Conservation (phyloP, 257 asterid species). For the Vinca minor region DNA sequence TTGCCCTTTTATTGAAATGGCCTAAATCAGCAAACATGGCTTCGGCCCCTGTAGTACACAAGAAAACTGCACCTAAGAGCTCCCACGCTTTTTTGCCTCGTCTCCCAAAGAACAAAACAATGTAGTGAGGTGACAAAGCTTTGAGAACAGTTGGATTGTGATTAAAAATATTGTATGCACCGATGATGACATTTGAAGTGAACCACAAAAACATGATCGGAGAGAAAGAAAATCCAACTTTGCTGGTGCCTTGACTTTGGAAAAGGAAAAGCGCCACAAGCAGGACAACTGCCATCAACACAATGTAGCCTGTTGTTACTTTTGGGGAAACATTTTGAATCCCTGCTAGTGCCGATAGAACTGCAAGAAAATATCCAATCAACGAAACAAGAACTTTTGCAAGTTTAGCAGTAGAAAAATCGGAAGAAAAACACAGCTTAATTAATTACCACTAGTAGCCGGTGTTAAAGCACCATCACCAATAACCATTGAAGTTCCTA, state of each 20-base stretch:
- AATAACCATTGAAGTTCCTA: slow-evolving; percentile 87
- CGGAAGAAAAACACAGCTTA: too few species aligned
- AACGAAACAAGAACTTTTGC: neutral
- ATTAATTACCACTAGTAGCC: slow-evolving; percentile 70
- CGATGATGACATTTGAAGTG: slow-evolving; percentile 12
- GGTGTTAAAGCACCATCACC: slow-evolving; percentile 85
- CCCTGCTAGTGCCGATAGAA: slow-evolving; percentile 24
- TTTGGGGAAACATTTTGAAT: slow-evolving; percentile 14
- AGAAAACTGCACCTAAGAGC: slow-evolving; percentile 24
- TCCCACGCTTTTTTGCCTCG: slow-evolving; percentile 17
- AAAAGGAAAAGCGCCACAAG: slow-evolving; percentile 16
- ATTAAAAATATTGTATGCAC: slow-evolving; percentile 17
- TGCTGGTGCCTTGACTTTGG: slow-evolving; percentile 28
- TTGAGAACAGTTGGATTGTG: slow-evolving; percentile 22
- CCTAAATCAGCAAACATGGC: slow-evolving; percentile 35
- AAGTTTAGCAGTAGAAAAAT: too few species aligned
- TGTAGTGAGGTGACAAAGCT: slow-evolving; percentile 23
- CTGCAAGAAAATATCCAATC: slow-evolving; percentile 10
- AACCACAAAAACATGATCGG: slow-evolving; percentile 30
- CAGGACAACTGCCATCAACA: slow-evolving; percentile 16
- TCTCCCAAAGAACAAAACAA: slow-evolving; percentile 13
- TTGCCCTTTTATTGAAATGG: slow-evolving; percentile 24
- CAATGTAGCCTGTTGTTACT: slow-evolving; percentile 19
- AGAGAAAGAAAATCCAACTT: slow-evolving; percentile 24
- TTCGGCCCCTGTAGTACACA: slow-evolving; percentile 25